Percentiles rank a stretch among this genome's conserved stretches.
These are phyloP conservation scores for Pseudomassariella vexata DNA, from an alignment of 2,329 filamentous ascomycete species.

Conservation along the genomic window DNA sequence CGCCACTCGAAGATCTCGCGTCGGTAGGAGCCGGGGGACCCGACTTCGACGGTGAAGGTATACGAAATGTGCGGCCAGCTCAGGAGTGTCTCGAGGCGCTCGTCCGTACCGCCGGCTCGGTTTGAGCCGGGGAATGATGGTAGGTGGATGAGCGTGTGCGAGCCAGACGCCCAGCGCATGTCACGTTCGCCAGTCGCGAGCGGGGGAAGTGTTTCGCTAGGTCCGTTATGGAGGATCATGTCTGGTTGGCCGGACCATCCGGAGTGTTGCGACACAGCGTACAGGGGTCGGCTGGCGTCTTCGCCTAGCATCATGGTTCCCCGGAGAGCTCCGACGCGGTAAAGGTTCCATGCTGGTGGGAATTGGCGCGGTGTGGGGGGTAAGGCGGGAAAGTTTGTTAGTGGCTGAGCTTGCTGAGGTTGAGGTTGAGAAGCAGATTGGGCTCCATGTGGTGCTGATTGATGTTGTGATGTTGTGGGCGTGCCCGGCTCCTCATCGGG, in stretches of 20 bases:
- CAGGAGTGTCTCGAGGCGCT: slow-evolving; percentile 1
- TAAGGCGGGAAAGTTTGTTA: not conserved
- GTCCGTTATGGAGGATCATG: slow-evolving; percentile 13
- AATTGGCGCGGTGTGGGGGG: slow-evolving; percentile 2
- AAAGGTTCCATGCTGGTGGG: slow-evolving; percentile 1
- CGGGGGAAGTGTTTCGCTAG: slow-evolving; percentile 9
- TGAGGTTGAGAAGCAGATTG: not conserved
- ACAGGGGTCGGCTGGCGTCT: slow-evolving; percentile 12
- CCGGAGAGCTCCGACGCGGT: not conserved
- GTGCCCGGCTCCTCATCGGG: not conserved
- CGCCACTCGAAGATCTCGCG: slow-evolving; percentile 21
- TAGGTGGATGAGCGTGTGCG: slow-evolving; percentile 4
- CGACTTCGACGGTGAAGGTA: slow-evolving; percentile 13
- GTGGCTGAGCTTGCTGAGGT: not conserved
- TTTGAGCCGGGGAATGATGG: slow-evolving; percentile 2
- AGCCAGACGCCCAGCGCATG: not conserved
- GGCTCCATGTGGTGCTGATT: not conserved
- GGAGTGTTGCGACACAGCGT: slow-evolving; percentile 11
- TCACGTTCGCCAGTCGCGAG: slow-evolving; percentile 9
- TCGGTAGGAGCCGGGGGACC: slow-evolving; percentile 6
- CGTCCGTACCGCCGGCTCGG: not conserved
- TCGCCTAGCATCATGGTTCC: slow-evolving; percentile 14
- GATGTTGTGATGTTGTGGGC: not conserved
- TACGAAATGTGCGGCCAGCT: slow-evolving; percentile 3
- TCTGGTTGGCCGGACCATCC: slow-evolving; percentile 13